Percentiles rank a stretch among this genome's conserved stretches.
phyloP scores from a whole-genome alignment of 495 filamentous ascomycete genomes.

The Aspergillus carlsbadensis region DNA sequence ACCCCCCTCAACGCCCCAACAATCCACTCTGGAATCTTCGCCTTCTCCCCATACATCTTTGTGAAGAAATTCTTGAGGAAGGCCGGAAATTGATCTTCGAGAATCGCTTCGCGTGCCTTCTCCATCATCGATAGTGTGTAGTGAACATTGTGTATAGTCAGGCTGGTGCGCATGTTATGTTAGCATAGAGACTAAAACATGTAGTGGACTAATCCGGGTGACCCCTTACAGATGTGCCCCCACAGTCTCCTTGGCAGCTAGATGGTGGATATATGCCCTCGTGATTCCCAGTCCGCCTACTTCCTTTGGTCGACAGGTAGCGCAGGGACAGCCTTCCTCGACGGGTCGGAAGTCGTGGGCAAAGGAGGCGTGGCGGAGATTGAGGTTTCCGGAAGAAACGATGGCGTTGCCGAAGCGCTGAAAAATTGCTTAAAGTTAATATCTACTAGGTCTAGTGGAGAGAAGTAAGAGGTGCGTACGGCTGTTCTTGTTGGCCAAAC shows the following conservation, averaged over 20 bases:
- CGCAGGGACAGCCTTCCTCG: constrained; percentile 76
- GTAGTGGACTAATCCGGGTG: too few species aligned
- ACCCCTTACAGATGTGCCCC: constrained; percentile 85
- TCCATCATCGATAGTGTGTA: constrained; percentile 84
- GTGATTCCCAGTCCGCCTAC: constrained; percentile 82
- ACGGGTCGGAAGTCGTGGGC: constrained; percentile 79
- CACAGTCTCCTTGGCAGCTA: constrained; percentile 90
- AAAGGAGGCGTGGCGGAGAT: constrained; percentile 74
- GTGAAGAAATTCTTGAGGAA: constrained; percentile 79
- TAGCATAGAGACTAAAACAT: constrained; percentile 10
- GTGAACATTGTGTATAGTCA: constrained; percentile 94
- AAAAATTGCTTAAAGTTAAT: constrained; percentile 9
- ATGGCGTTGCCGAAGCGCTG: constrained; percentile 90
- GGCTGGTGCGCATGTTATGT: constrained; percentile 28
- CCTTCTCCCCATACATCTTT: constrained; percentile 67
- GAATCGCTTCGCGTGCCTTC: constrained; percentile 69
- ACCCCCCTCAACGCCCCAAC: constrained; percentile 78
- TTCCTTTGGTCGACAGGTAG: constrained; percentile 65
- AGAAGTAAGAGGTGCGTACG: constrained; percentile 37
- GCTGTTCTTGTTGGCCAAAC: constrained; percentile 98
- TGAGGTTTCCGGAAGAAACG: constrained; percentile 75
- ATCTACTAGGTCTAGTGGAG: neutral
- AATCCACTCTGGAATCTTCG: constrained; percentile 77
- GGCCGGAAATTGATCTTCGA: constrained; percentile 76
- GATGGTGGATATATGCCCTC: constrained; percentile 85